Evolutionary conservation across 202 grass and related monocot species (phyloP), one percentile per base, ranked within the genome.

Genomic region (Carex sylvatica): DNA sequence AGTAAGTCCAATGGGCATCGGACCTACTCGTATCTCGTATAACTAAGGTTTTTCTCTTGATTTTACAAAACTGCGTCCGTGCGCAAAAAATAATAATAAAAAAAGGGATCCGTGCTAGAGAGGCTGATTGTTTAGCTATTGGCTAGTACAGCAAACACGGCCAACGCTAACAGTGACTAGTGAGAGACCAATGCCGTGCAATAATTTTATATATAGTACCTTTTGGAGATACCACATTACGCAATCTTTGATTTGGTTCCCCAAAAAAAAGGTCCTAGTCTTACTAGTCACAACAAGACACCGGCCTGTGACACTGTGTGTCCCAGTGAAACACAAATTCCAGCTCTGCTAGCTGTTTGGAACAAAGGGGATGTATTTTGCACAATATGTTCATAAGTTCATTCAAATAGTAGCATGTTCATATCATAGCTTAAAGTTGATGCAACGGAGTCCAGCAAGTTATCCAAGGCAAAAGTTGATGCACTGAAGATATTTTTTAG

Each of bases 201-300:
- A 67, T 64, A 76, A 54, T 75, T 75, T 16, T 2, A 54, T 31
- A 53, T 13, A 2, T 54, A 54, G 47, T 3, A 76, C 51, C 72
- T 76, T 76, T 76, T 76, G 12, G 19, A 72, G 1, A 49, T 26
- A 30, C 51, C 26, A 75, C 49, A 56, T 76, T 56, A 76, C 51
- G 15, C 72, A 76, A 76, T 26, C 49, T 55, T 55, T 55, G 15
- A 82, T 51, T 66, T 31, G 79, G 62, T 62, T 61, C 33, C 79
- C 40, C 36, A 81, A n/a, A 9, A 42, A 44, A 42, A 42, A 42
- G 13, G 24, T 9, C 49, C 49, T 51, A 18, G 56, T 8, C 36
- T 49, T 68, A 68, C n/a, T n/a, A n/a, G n/a, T n/a, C n/a, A n/a
- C 26, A 68, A 82, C 33, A 66, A 68, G 79, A 82, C 79, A 55